These are phyloP conservation scores for Aeschynomene evenia DNA, from an alignment of 306 rosid species.

Conservation along the genomic window DNA sequence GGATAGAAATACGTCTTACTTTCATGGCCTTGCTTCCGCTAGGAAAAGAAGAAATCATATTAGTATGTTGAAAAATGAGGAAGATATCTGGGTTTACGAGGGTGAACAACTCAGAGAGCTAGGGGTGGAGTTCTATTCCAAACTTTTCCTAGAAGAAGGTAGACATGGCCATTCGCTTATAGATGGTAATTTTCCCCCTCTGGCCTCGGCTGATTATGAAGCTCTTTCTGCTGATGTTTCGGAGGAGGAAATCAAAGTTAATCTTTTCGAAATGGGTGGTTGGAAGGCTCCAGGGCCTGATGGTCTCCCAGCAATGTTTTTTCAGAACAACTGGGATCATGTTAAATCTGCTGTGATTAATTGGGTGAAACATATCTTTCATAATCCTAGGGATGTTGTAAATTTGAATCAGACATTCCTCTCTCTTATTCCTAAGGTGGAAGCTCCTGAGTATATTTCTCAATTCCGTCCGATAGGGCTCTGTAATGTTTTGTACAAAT, in stretches of 20 bases:
- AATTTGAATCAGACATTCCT: neutral
- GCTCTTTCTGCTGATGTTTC: too few species aligned
- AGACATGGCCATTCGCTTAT: too few species aligned
- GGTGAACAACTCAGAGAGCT: fast-evolving
- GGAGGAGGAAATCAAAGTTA: neutral
- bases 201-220: too few species aligned
- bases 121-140: too few species aligned
- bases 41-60: neutral
- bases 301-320: neutral
- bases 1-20: neutral
- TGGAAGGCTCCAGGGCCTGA: neutral
- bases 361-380: neutral
- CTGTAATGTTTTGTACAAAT: too few species aligned
- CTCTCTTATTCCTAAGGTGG: neutral
- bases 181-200: too few species aligned
- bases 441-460: neutral
- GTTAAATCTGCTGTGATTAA: neutral
- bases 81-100: neutral
- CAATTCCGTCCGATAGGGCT: neutral
- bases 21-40: neutral
- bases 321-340: neutral
- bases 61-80: neutral
- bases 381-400: too few species aligned
- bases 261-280: neutral
- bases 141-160: too few species aligned